These are phyloP conservation scores for Chrysoporthe deuterocubensis DNA, from an alignment of 2,329 filamentous ascomycete species.

Conservation along the genomic window DNA sequence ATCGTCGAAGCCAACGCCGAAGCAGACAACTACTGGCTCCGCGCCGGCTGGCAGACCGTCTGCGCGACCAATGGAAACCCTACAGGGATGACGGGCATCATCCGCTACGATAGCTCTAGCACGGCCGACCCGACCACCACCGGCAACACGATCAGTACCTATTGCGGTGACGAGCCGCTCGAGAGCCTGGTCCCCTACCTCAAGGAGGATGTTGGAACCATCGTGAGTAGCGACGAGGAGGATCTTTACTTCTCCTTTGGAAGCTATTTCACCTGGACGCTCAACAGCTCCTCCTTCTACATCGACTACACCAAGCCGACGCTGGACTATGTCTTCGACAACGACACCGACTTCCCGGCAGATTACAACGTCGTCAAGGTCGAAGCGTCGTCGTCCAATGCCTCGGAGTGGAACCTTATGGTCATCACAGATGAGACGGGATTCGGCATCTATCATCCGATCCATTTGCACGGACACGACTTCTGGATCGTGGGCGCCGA, in stretches of 20 bases:
- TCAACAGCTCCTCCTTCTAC: constrained; percentile 15
- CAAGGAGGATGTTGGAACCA: constrained; percentile 27
- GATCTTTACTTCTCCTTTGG: constrained; percentile 19
- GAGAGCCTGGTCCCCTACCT: constrained; percentile 21
- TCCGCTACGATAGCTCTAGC: constrained; percentile 30
- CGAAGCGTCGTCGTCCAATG: not conserved
- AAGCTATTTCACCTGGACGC: constrained; percentile 21
- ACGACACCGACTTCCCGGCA: not conserved
- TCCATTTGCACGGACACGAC: constrained; percentile 40
- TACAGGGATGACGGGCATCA: constrained; percentile 29
- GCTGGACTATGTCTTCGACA: constrained; percentile 20
- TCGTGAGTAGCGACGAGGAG: constrained; percentile 13
- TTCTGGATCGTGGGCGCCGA: constrained; percentile 38
- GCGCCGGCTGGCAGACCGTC: constrained; percentile 38
- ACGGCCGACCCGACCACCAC: constrained; percentile 12
- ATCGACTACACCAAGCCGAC: constrained; percentile 30
- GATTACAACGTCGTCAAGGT: constrained; percentile 13
- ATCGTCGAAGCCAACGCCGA: constrained; percentile 47
- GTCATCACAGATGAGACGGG: constrained; percentile 25
- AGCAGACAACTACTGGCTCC: constrained; percentile 48
- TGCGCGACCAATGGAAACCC: constrained; percentile 21
- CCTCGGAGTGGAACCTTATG: constrained; percentile 3
- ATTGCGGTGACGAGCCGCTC: constrained; percentile 14
- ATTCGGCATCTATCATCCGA: constrained; percentile 32
- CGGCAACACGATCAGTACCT: constrained; percentile 10